Base-by-base conservation (phyloP, 805 yeast genomes). In the Cyberlindnera saturnus region DNA sequence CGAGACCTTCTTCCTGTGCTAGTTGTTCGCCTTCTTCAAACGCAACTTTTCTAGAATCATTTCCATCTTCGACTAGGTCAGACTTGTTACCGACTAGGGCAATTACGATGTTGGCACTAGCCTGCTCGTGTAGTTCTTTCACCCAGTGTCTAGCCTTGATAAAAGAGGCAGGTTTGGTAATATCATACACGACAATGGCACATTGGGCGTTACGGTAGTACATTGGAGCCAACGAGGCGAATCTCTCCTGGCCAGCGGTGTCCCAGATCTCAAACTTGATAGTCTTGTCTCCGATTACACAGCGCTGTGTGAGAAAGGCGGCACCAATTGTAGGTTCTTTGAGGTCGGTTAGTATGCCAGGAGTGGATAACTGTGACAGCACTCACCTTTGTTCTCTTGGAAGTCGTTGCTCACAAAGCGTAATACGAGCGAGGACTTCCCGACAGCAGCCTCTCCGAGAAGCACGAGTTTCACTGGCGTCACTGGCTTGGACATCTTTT, bases 101-200 rank as follows among this genome's bases (percentile, higher is more conserved):
- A 63, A 91, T 89, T 45, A 88, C 79, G 40, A 91, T 91, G 49
- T 84, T 90, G 50, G 86, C 86, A n/a, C 86, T 74, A 16, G 97
- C 97, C 66, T 90, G 98, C 53, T 90, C 96, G 60, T 88, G 95
- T 53, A 91, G 75, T 63, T 91, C 98, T 59, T 86, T 86, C 43
- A 91, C 96, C 99, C 99, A 91, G 66, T 91, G 97, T 56, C 97
- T 84, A 7, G 98, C 98, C 65, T 91, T 89, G 56, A 89, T 82
- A 56, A 91, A 91, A 19, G 95, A 84, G 13, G 95, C 93, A 3
- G 96, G 96, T 60, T 89, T 89, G 33, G 98, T 90, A 52, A 91
- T 79, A 59, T 91, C 99, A 62, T 91, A 91, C 9, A 91, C 99
- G 13, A 93, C 96, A 48, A 91, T 70, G 0, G 98, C 98, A 23